Percentiles rank a stretch among this genome's conserved stretches.
Evolutionary conservation across 2,329 filamentous ascomycete species (phyloP).

Genomic region (Zopfia rhizophila): DNA sequence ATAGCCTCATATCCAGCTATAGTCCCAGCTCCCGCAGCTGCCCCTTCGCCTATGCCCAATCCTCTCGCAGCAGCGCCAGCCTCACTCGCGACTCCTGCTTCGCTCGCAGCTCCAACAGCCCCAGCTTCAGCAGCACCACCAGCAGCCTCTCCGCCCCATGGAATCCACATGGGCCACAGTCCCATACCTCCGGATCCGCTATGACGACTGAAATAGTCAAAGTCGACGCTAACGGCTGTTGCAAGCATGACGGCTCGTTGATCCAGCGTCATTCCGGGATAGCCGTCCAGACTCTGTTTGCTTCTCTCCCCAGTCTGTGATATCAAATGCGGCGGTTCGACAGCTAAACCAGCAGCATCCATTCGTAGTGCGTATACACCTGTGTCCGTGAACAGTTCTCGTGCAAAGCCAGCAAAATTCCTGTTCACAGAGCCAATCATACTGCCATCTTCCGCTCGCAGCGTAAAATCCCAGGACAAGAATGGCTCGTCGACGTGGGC

Average conservation of each 20-base stretch:
- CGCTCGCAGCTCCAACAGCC: slow-evolving; percentile 50
- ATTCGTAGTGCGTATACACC: slow-evolving; percentile 72
- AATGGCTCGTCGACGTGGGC: slow-evolving; percentile 71
- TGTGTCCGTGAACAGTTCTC: slow-evolving; percentile 73
- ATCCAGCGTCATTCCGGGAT: slow-evolving; percentile 70
- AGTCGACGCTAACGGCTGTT: slow-evolving; percentile 72
- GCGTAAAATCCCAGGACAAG: slow-evolving; percentile 72
- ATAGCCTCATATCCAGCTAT: slow-evolving; percentile 73
- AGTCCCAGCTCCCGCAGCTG: slow-evolving; percentile 63
- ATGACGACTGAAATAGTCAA: slow-evolving; percentile 74
- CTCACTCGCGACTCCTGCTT: slow-evolving; percentile 58
- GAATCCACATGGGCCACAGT: slow-evolving; percentile 62
- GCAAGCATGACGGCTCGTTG: slow-evolving; percentile 74
- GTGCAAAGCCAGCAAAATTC: slow-evolving; percentile 70
- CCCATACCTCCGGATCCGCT: slow-evolving; percentile 58
- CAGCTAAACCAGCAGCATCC: slow-evolving; percentile 64
- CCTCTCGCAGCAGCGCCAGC: slow-evolving; percentile 58
- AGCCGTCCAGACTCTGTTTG: slow-evolving; percentile 28
- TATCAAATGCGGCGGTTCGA: slow-evolving; percentile 51
- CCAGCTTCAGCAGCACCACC: slow-evolving; percentile 51
- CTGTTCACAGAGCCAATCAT: slow-evolving; percentile 71
- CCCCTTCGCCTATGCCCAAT: slow-evolving; percentile 55
- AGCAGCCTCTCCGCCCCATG: slow-evolving; percentile 58
- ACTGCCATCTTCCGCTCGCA: slow-evolving; percentile 61
- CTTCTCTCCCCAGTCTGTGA: slow-evolving; percentile 52